phyloP scores from a whole-genome alignment of 78 protist species.

The slime mould (Dictyostelium discoideum) region DNA sequence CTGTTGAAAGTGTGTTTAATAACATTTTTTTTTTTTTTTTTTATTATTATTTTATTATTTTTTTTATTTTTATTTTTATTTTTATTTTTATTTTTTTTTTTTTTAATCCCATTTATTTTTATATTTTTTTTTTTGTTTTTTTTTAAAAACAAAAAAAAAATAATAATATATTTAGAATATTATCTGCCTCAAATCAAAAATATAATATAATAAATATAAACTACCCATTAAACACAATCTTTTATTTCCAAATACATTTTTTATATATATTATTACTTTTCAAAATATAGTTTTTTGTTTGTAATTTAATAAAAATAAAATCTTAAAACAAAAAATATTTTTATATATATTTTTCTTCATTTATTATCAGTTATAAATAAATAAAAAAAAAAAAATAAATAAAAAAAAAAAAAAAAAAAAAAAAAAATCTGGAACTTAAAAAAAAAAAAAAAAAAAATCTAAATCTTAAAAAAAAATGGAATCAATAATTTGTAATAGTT shows the following conservation, averaged over 20 bases:
- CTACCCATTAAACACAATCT: neutral
- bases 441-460: too few species aligned
- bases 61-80: neutral
- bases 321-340: too few species aligned
- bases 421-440: too few species aligned
- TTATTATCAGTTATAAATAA: neutral
- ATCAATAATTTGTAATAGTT: slow-evolving; percentile 8
- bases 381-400: too few species aligned
- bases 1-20: neutral
- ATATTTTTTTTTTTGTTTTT: neutral
- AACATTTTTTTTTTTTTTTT: neutral
- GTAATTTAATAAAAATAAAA: neutral
- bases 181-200: neutral
- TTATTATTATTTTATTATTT: neutral
- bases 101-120: neutral
- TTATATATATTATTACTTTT: too few species aligned
- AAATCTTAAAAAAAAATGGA: neutral
- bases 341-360: neutral
- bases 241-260: neutral
- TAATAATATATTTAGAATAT: neutral
- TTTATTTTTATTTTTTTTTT: neutral
- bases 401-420: neutral
- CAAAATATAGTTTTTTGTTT: neutral
- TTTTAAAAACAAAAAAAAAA: neutral
- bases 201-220: too few species aligned